phyloP scores from a whole-genome alignment of 2,329 filamentous ascomycete genomes.

The Domatiomyces catenatus region DNA sequence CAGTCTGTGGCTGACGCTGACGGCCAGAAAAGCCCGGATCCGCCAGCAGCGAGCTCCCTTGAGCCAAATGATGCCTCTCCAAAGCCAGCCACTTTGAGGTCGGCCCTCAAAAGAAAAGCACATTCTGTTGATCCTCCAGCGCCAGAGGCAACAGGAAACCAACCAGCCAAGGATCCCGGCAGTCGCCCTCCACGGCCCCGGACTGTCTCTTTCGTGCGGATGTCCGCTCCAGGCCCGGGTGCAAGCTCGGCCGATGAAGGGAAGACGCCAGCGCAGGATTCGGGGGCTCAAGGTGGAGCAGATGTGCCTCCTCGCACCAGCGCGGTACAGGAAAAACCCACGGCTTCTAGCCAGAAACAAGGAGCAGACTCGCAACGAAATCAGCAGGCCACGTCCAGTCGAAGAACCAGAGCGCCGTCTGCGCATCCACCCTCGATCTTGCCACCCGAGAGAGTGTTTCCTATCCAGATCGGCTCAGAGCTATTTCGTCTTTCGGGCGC shows the following conservation, averaged over 20 bases:
- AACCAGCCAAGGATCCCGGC: conserved; percentile 4
- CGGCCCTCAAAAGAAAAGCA: conserved; percentile 13
- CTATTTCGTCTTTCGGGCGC: conserved; percentile 55
- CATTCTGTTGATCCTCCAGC: conserved; percentile 7
- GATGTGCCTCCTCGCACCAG: background rate
- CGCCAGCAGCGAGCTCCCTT: background rate
- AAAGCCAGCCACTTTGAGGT: conserved; percentile 10
- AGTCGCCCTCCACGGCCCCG: conserved; percentile 4
- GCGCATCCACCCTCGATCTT: conserved; percentile 21
- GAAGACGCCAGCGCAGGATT: background rate
- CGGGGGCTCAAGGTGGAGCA: background rate
- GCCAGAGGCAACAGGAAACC: conserved; percentile 3
- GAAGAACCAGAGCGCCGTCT: conserved; percentile 11
- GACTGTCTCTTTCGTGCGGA: conserved; percentile 14
- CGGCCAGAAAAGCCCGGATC: background rate
- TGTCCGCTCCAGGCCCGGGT: conserved; percentile 12
- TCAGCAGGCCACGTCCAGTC: background rate
- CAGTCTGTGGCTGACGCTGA: background rate
- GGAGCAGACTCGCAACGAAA: background rate
- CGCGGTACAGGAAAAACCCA: background rate
- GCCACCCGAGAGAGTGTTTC: conserved; percentile 48
- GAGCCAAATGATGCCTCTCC: conserved; percentile 4
- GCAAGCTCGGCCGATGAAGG: conserved; percentile 15
- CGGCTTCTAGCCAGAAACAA: background rate
- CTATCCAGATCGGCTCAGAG: conserved; percentile 54